Base-by-base conservation (phyloP, 805 yeast species). In the Nakazawaea laoshanensis region DNA sequence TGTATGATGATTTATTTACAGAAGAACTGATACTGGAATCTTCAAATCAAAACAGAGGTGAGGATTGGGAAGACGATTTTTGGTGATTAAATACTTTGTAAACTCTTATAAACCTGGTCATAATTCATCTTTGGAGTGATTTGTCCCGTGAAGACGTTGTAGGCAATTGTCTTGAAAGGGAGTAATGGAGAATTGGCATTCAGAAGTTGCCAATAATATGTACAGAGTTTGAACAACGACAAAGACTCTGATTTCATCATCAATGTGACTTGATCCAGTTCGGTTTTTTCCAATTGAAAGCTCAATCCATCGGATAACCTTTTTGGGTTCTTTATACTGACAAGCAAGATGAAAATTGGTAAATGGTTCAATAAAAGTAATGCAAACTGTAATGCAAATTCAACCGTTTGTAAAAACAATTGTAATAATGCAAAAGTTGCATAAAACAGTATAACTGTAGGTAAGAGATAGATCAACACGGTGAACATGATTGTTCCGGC, bases 401-500 rank as follows among this genome's bases (percentile, higher is more conserved):
- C 58, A 2, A 65, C 32, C 3, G 61, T 35, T 26, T 84, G 56
- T 4, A 74, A 63, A 0, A 64, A 41, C 22, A 86, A 47, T 35
- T 87, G 62, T 4, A 77, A 60, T 0, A 66, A 39, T 5, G 84
- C 80, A 53, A 87, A 89, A 15, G 78, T 70, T 12, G 76, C 44
- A 49, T 92, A 92, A 50, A 88, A 92, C 10, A 92, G 92, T 43
- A 78, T 51, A 2, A 86, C 80, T 0, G 99, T 92, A 1, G 98
- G 98, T 31, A 87, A 53, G 21, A 94, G 59, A 44, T 87, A 83
- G 0, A 81, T 57, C 33, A 84, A 59, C 11, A 88, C 74, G 30
- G 89, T 85, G 55, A 92, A 92, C 12, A 89, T 55, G 36, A 92
- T 65, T 3, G 96, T 92, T 0, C 98, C 98, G 49, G 89, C 58